Evolutionary conservation across 2,329 filamentous ascomycete species (phyloP), one percentile per base, ranked within the genome.

Genomic region (Aspergillus sp.): DNA sequence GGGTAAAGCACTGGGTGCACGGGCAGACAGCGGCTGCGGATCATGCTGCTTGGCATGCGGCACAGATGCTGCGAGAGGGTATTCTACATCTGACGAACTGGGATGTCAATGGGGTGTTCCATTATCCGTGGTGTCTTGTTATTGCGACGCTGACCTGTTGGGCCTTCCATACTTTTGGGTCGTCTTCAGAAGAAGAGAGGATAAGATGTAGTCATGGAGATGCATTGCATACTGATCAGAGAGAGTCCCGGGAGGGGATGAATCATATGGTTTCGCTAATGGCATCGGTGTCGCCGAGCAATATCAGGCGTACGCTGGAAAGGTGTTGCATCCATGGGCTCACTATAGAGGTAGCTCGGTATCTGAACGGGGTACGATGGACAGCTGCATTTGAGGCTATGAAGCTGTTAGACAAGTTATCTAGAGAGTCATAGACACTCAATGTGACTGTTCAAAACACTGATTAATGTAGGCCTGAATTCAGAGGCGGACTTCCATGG

Each of bases 361-460:
- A 47, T 38, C 16, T 47, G 45, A 20, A 20, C 16, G 22, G 30
- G 9, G 17, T 47, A 9, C 16, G 45, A 13, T 47, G 45, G 45
- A 47, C 45, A n/a, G 45, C 45, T 3, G 45, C 45, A 17, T 47
- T 35, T n/a, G 45, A 47, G 20, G 45, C 45, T 17, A 47, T 47
- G 45, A 47, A 47, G 19, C 10, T 47, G 14, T 20, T 47, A 20
- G 32, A 44, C 16, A 22, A 17, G 16, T 38, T 38, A 17, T 38
- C 35, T n/a, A n/a, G 8, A 11, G 26, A 11, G 6, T 10, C 5
- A 22, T 22, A 6, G 22, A 22, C 7, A 30, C n/a, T n/a, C n/a
- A n/a, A n/a, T n/a, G n/a, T n/a, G n/a, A n/a, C n/a, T n/a, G n/a
- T n/a, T n/a, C n/a, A n/a, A n/a, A n/a, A n/a, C n/a, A n/a, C n/a